Evolutionary conservation across 257 asterid genomes (phyloP), one percentile per base, ranked within the genome.

Genomic region (Fraxinus pennsylvanica): DNA sequence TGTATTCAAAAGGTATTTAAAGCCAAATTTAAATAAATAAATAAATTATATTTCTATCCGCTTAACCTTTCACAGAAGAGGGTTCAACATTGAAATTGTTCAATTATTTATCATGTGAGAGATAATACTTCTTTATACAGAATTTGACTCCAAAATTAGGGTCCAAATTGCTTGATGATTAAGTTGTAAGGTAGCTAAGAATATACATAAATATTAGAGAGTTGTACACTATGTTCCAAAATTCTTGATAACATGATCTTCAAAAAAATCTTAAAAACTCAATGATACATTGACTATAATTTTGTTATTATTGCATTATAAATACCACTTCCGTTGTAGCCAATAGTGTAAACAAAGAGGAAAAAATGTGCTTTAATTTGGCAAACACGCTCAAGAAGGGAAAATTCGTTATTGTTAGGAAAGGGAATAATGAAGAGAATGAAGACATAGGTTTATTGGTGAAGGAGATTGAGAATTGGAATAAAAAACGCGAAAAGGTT

Each of bases 391-490:
- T 88, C 52, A 88, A 86, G 84, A 86, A 86, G 75, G 89, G 83
- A 6, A 88, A 76, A 65, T 3, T 83, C 5, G 52, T 68, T 68
- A 54, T 50, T 5, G 71, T 77, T 1, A 85, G 84, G 83, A 83
- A 78, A 75, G 77, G 71, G 72, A 41, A 61, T 74, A 83, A 74
- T 39, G 86, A 78, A 74, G 85, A 84, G 47, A 73, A 79, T 52
- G 89, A 86, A 72, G 86, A 81, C 5, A 73, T 81, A 41, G 92
- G 88, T 29, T 63, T 85, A 74, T 57, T 88, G 67, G 88, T 76
- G 71, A 87, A 85, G 81, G 89, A 88, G 79, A 77, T 86, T 71
- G 90, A 86, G 76, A 86, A 83, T 79, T 88, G 87, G 92, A 83
- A 84, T 74, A 79, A 81, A 70, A 81, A 77, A 68, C 81, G 59